Conservation (phyloP, 768 basidiomycete species). For the Suillus clintonianus region DNA sequence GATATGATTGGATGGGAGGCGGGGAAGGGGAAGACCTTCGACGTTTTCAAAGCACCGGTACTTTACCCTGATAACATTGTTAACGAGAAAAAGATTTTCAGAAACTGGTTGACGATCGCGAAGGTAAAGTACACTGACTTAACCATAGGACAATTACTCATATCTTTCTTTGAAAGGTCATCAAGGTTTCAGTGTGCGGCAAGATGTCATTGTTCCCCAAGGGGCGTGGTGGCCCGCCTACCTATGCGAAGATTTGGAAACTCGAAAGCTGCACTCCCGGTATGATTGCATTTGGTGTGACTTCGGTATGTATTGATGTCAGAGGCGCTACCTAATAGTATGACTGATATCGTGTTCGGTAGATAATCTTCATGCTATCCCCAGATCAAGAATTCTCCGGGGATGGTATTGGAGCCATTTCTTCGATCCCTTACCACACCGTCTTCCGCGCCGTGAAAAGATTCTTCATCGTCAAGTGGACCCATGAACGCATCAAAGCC, state of each 20-base stretch:
- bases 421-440: neutral
- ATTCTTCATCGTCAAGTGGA: neutral
- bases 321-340: neutral
- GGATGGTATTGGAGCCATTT: constrained; percentile 4
- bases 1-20: neutral
- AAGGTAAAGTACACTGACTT: constrained; percentile 1
- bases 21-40: neutral
- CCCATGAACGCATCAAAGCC: neutral
- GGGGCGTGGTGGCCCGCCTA: neutral
- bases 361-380: constrained; percentile 2
- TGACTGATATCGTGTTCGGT: neutral
- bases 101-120: neutral
- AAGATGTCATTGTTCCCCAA: constrained; percentile 1
- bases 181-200: constrained; percentile 2
- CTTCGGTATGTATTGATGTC: neutral
- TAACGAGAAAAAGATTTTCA: neutral
- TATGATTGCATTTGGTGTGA: neutral
- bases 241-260: neutral
- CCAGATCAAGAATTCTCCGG: neutral
- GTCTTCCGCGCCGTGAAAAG: neutral
- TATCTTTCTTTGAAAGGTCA: neutral
- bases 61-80: constrained; percentile 2
- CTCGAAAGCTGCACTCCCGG: constrained; percentile 3
- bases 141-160: neutral
- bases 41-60: neutral